These are phyloP conservation scores for Moesziomyces sp. DNA, from an alignment of 1,284 basidiomycete species.

Conservation along the genomic window DNA sequence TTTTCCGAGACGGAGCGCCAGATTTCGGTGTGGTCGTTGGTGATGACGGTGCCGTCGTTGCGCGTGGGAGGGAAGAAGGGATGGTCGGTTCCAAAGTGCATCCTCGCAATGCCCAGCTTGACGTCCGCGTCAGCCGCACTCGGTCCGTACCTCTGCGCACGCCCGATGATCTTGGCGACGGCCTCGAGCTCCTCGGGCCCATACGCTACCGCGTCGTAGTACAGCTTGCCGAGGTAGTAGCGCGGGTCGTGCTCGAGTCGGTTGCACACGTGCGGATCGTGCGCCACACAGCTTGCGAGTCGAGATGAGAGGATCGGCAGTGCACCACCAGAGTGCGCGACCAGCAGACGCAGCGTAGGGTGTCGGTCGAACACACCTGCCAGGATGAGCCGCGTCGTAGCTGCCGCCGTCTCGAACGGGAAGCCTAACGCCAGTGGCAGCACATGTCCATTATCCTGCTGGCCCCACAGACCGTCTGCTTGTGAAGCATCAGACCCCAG, in stretches of 20 bases:
- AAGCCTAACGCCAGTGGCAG: constrained; percentile 85
- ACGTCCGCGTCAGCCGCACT: not conserved
- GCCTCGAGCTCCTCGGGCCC: constrained; percentile 83
- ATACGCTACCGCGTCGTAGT: constrained; percentile 84
- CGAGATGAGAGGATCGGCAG: constrained; percentile 81
- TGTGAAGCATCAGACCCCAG: constrained; percentile 16
- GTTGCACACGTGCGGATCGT: constrained; percentile 80
- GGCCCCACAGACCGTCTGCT: constrained; percentile 72
- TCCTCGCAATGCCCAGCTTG: constrained; percentile 71
- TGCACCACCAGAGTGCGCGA: constrained; percentile 85
- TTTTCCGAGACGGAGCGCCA: constrained; percentile 87
- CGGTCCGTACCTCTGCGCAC: constrained; percentile 71
- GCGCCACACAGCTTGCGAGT: constrained; percentile 81
- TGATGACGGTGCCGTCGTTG: constrained; percentile 67
- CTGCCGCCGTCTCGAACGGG: constrained; percentile 86
- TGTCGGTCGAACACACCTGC: constrained; percentile 81
- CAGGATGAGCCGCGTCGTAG: constrained; percentile 81
- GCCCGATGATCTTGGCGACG: constrained; percentile 76
- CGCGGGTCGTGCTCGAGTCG: constrained; percentile 83
- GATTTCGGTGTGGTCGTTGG: constrained; percentile 55
- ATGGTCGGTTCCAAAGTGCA: constrained; percentile 87
- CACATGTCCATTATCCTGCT: constrained; percentile 82
- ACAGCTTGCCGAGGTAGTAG: constrained; percentile 78
- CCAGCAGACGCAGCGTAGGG: constrained; percentile 77
- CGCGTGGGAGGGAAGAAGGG: constrained; percentile 86